phyloP scores from a whole-genome alignment of 495 filamentous ascomycete species.

The Aspergillus steynii region DNA sequence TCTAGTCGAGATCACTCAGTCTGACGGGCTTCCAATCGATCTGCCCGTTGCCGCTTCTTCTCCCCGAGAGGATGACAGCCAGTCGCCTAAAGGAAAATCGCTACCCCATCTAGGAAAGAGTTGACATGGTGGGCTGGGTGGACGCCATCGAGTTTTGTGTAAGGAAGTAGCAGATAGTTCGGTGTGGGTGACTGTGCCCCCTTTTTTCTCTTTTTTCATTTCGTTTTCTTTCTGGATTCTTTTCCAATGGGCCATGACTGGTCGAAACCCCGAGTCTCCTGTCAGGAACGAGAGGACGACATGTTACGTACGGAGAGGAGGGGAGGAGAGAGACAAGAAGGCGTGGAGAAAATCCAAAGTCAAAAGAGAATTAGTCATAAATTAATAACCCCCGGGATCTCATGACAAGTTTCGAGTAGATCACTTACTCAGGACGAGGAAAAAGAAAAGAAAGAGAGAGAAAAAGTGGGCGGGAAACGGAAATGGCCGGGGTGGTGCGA shows the following conservation, averaged over 20 bases:
- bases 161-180: not conserved
- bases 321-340: not conserved
- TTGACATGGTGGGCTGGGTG: slow-evolving; percentile 1
- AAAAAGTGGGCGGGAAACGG: slow-evolving; percentile 6
- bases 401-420: not conserved
- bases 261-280: not conserved
- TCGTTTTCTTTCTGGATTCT: not conserved
- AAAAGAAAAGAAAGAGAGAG: not conserved
- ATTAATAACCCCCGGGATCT: not conserved
- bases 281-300: not conserved
- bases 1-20: not conserved
- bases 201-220: not conserved
- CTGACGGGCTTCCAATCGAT: slow-evolving; percentile 6
- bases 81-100: slow-evolving; percentile 7
- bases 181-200: not conserved
- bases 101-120: slow-evolving; percentile 4
- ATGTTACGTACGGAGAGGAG: not conserved
- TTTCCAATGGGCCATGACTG: not conserved
- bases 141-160: slow-evolving; percentile 3
- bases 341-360: not conserved
- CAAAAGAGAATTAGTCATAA: not conserved
- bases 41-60: slow-evolving; percentile 7
- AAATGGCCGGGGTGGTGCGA: slow-evolving; percentile 13
- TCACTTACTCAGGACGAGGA: slow-evolving; percentile 1
- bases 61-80: not conserved